Percentiles rank a stretch among this genome's conserved stretches.
Conservation (phyloP, 2,329 filamentous ascomycete species). For the Falciphora oryzae region DNA sequence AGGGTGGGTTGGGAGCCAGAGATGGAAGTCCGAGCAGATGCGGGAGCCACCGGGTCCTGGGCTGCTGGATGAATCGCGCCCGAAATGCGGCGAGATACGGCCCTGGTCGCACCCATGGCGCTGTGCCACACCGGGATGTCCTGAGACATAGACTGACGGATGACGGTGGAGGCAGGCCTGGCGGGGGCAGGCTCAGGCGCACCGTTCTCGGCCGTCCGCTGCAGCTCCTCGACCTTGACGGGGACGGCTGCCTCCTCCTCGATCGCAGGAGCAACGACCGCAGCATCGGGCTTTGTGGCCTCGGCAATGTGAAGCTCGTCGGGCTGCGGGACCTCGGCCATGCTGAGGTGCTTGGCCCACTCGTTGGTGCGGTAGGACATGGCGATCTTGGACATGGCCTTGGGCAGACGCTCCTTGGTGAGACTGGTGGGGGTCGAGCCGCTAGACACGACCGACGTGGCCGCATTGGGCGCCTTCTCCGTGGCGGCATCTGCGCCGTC, state of each 20-base stretch:
- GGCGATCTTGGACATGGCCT: slow-evolving; percentile 69
- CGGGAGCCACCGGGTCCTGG: slow-evolving; percentile 21
- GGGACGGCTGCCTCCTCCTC: slow-evolving; percentile 51
- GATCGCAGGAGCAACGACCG: background rate
- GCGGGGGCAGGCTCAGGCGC: slow-evolving; percentile 32
- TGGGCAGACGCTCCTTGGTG: slow-evolving; percentile 58
- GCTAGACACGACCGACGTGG: slow-evolving; percentile 14
- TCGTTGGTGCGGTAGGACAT: slow-evolving; percentile 87
- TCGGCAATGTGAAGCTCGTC: slow-evolving; percentile 53
- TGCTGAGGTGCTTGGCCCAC: slow-evolving; percentile 85
- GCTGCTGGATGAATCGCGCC: background rate
- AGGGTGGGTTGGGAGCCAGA: slow-evolving; percentile 11
- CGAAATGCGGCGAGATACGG: background rate
- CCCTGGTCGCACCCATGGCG: background rate
- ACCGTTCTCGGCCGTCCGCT: slow-evolving; percentile 54
- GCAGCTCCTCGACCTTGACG: slow-evolving; percentile 57
- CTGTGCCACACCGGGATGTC: background rate
- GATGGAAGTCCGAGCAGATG: background rate
- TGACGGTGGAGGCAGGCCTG: slow-evolving; percentile 5
- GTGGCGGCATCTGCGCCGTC: slow-evolving; percentile 11
- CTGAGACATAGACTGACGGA: background rate
- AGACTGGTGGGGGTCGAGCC: slow-evolving; percentile 30
- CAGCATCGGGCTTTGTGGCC: slow-evolving; percentile 20
- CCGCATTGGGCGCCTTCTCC: slow-evolving; percentile 11
- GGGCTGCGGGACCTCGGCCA: slow-evolving; percentile 65